These are phyloP conservation scores for Pythium insidiosum DNA, from an alignment of 352 stramenopile genomes.

Conservation along the genomic window DNA sequence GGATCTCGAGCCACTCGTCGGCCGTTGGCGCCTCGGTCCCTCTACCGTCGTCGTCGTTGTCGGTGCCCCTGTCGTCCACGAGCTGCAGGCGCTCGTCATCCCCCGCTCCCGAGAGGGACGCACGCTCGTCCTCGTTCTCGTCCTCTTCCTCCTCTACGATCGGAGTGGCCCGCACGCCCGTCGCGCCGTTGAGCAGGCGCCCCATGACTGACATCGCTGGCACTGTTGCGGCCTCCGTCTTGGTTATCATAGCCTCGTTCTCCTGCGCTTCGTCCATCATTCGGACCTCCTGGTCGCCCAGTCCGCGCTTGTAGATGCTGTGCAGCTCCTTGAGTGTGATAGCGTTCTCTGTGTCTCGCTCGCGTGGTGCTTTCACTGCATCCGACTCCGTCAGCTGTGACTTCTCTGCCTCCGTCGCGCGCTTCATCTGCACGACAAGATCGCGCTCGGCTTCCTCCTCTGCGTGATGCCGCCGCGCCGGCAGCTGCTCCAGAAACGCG, in stretches of 20 bases:
- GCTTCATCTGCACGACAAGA: conserved; percentile 10
- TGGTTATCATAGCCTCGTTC: not conserved
- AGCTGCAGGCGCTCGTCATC: conserved; percentile 7
- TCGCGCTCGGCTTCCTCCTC: too few species aligned
- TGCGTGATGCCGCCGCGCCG: too few species aligned
- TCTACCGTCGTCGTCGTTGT: not conserved
- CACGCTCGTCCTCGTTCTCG: conserved; percentile 6
- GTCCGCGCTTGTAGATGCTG: conserved; percentile 72
- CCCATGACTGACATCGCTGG: conserved; percentile 27
- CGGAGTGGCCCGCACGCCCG: not conserved
- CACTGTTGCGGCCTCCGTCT: not conserved
- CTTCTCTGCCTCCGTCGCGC: conserved; percentile 11
- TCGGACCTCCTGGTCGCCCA: conserved; percentile 61
- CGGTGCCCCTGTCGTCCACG: not conserved
- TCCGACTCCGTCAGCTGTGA: conserved; percentile 1
- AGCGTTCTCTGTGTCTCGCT: conserved; percentile 11
- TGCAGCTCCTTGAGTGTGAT: conserved; percentile 64
- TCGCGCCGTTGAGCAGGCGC: conserved; percentile 28
- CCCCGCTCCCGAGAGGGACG: not conserved
- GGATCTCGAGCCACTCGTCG: conserved; percentile 53
- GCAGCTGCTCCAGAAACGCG: too few species aligned
- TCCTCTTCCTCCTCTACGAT: not conserved
- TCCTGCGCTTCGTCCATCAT: conserved; percentile 28
- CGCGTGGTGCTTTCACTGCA: not conserved
- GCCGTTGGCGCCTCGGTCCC: too few species aligned